These are phyloP conservation scores for Aspergillus versicolor DNA, from an alignment of 2,329 filamentous ascomycete species.

Conservation along the genomic window DNA sequence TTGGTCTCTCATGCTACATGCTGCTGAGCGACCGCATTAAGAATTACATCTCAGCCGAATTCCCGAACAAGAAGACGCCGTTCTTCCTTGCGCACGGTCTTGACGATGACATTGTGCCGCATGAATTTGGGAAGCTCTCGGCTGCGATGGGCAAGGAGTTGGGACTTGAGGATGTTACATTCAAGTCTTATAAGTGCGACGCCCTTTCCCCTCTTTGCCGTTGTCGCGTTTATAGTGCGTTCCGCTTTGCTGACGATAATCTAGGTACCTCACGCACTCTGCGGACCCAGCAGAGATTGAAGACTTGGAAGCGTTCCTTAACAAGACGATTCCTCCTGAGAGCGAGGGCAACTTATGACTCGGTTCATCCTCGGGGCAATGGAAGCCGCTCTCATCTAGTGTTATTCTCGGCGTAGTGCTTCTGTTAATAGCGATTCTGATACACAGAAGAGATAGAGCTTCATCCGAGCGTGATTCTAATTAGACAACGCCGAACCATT, in stretches of 20 bases:
- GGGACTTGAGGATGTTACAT: slow-evolving; percentile 68
- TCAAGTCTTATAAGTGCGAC: slow-evolving; percentile 72
- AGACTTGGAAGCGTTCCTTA: slow-evolving; percentile 69
- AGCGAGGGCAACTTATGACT: slow-evolving; percentile 40
- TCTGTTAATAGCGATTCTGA: slow-evolving; percentile 23
- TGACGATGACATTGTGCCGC: slow-evolving; percentile 69
- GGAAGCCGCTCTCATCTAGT: slow-evolving; percentile 15
- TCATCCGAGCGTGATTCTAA: slow-evolving; percentile 9
- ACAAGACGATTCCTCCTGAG: slow-evolving; percentile 51
- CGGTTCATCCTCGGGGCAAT: slow-evolving; percentile 4
- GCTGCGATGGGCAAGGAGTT: slow-evolving; percentile 65
- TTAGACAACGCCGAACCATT: neutral
- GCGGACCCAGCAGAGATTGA: slow-evolving; percentile 77
- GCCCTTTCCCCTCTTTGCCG: neutral
- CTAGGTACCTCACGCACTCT: slow-evolving; percentile 70
- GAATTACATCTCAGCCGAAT: slow-evolving; percentile 54
- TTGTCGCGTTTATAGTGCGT: neutral
- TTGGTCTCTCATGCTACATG: slow-evolving; percentile 81
- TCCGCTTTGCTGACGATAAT: slow-evolving; percentile 10
- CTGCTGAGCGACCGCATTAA: slow-evolving; percentile 66
- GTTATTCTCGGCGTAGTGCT: slow-evolving; percentile 26
- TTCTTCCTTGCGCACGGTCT: slow-evolving; percentile 91
- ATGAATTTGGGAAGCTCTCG: slow-evolving; percentile 67
- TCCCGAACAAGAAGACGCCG: slow-evolving; percentile 70
- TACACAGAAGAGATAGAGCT: slow-evolving; percentile 18